Base-by-base conservation (phyloP, 1,284 basidiomycete species). In the Flammula alnicola region DNA sequence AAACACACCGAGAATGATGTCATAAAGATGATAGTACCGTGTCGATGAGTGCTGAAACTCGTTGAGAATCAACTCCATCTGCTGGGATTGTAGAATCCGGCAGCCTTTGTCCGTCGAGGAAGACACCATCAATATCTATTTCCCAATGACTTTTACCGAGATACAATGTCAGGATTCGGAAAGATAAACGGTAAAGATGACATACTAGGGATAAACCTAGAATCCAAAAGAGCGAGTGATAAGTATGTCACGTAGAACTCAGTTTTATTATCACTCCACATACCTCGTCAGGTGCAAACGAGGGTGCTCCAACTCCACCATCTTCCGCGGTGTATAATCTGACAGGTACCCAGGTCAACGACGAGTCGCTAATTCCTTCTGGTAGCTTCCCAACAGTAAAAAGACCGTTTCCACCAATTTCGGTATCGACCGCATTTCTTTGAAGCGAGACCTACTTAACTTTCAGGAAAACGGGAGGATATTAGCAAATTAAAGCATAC, bases 51-150 rank as follows among this genome's bases (percentile, higher is more conserved):
- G 78, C 79, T 11, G 79, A 79, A n/a, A 76, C 65, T n/a, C 60
- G 46, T 6, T 44, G 33, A 0, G 59, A 54, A 41, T 60, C 58
- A n/a, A 60, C 55, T 27, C 50, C 57, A 7, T 62, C 51, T 0
- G 64, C 65, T n/a, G 67, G 59, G 7, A 75, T 62, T 4, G 64
- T 66, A 3, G 80, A 79, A 16, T 67, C 66, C 0, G 77, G 66
- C 7, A 86, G 65, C 53, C 67, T 69, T 51, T 72, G 59, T 19
- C 80, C 81, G 55, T 84, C 79, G 12, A 86, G 69, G 61, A 67
- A 81, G 4, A 86, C 80, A 38, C 69, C 80, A 44, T 83, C 80
- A n/a, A 86, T 62, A 26, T 73, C 74, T 12, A 84, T 65, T 60
- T 84, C 83, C 83, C 83, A 84, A 9, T 62, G 62, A 36, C 64